These are phyloP conservation scores for Populus hybrid DNA, from an alignment of 441 rosid genomes.

Conservation along the genomic window DNA sequence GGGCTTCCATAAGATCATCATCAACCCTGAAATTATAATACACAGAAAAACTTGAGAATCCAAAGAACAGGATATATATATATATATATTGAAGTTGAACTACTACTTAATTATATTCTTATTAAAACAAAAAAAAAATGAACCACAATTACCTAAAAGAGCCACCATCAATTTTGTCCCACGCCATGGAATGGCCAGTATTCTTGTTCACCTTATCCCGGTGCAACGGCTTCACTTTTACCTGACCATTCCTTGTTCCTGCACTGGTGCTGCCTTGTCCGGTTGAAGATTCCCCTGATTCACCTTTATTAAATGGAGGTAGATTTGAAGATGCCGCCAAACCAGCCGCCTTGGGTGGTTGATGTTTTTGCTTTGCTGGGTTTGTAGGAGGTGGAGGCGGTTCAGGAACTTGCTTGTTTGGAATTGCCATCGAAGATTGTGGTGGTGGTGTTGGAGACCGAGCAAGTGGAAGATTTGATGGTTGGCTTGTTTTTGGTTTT, in stretches of 20 bases:
- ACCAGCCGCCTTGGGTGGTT: too few species aligned
- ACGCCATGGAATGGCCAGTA: slow-evolving; percentile 75
- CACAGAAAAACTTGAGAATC: background rate
- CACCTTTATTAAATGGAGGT: slow-evolving; percentile 15
- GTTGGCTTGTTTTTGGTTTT: too few species aligned
- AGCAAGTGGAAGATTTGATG: too few species aligned
- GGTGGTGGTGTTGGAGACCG: background rate
- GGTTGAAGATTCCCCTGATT: slow-evolving; percentile 30
- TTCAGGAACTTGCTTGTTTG: slow-evolving; percentile 12
- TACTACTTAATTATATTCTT: background rate
- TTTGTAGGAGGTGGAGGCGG: slow-evolving; percentile 18
- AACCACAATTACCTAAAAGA: slow-evolving; percentile 61
- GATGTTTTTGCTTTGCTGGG: slow-evolving; percentile 25
- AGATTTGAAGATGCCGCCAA: too few species aligned
- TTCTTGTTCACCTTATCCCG: slow-evolving; percentile 85
- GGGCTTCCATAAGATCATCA: slow-evolving; percentile 89
- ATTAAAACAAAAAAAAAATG: background rate
- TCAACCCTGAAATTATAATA: slow-evolving; percentile 49
- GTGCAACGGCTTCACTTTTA: slow-evolving; percentile 83
- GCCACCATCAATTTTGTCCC: slow-evolving; percentile 84
- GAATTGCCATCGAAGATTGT: slow-evolving; percentile 10
- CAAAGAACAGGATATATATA: background rate
- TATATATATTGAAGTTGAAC: background rate
- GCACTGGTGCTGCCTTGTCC: slow-evolving; percentile 5
- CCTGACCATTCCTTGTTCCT: slow-evolving; percentile 40